These are phyloP conservation scores for Lasiosphaeria miniovina DNA, from an alignment of 495 filamentous ascomycete genomes.

Conservation along the genomic window DNA sequence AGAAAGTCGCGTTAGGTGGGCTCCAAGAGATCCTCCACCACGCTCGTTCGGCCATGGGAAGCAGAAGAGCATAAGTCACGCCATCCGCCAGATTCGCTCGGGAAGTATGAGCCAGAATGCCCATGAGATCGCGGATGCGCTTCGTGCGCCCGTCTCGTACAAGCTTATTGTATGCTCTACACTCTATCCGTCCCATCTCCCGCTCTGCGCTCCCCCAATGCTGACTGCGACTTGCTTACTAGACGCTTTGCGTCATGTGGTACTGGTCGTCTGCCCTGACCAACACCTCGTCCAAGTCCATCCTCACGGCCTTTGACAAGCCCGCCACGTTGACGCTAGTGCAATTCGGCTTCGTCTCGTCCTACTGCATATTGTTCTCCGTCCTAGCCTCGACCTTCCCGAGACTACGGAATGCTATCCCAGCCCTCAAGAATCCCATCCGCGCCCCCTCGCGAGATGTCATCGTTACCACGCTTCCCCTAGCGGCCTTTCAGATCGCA, in stretches of 20 bases:
- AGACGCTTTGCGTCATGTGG: constrained; percentile 85
- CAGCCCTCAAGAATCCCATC: constrained; percentile 78
- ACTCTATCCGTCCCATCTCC: not conserved
- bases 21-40: constrained; percentile 20
- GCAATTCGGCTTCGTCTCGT: constrained; percentile 91
- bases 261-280: constrained; percentile 92
- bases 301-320: constrained; percentile 87
- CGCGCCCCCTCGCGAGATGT: constrained; percentile 78
- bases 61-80: constrained; percentile 83
- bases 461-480: constrained; percentile 79
- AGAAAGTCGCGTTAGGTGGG: constrained; percentile 50
- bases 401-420: constrained; percentile 60
- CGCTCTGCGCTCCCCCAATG: not conserved
- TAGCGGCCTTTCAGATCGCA: constrained; percentile 88
- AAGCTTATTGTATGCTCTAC: constrained; percentile 48
- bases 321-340: constrained; percentile 91
- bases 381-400: constrained; percentile 70
- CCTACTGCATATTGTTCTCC: constrained; percentile 79
- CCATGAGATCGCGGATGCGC: constrained; percentile 86
- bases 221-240: constrained; percentile 22
- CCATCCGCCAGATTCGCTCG: constrained; percentile 73
- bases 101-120: constrained; percentile 87
- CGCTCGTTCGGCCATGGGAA: constrained; percentile 52
- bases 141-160: constrained; percentile 86
- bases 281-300: constrained; percentile 96